A percentile compares a stretch with the other conserved stretches of the same genome.
phyloP scores from a whole-genome alignment of 495 filamentous ascomycete species.

The Penicillium simplicissimum region DNA sequence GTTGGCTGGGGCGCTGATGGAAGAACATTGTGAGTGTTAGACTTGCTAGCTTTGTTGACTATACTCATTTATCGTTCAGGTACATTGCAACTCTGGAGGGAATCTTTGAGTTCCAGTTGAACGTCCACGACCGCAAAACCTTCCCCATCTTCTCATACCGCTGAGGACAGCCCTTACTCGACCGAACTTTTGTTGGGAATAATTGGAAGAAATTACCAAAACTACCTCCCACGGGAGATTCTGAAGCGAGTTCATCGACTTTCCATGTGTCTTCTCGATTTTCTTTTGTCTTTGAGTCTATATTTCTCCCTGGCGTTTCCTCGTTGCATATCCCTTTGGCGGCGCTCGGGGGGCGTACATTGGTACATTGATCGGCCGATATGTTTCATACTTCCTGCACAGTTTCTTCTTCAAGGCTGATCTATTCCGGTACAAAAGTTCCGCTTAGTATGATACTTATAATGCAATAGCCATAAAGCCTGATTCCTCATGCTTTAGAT shows the following conservation, averaged over 20 bases:
- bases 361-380: slow-evolving; percentile 10
- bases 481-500: not conserved
- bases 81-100: slow-evolving; percentile 74
- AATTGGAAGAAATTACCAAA: not conserved
- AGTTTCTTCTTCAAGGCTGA: slow-evolving; percentile 24
- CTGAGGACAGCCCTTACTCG: slow-evolving; percentile 34
- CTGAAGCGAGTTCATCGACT: not conserved
- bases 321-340: slow-evolving; percentile 18
- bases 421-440: slow-evolving; percentile 29
- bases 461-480: not conserved
- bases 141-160: slow-evolving; percentile 62
- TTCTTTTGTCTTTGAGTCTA: not conserved
- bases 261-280: not conserved
- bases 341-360: slow-evolving; percentile 20
- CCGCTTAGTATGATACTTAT: slow-evolving; percentile 14
- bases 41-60: not conserved
- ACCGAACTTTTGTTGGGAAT: not conserved
- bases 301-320: slow-evolving; percentile 7
- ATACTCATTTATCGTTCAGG: slow-evolving; percentile 40
- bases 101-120: slow-evolving; percentile 71
- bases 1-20: slow-evolving; percentile 71
- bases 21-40: slow-evolving; percentile 62
- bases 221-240: not conserved
- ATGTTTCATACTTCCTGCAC: slow-evolving; percentile 14
- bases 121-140: slow-evolving; percentile 62